Evolutionary conservation across 1,284 basidiomycete species (phyloP), one percentile per base, ranked within the genome.

Genomic region (Cutaneotrichosporon spelunceum): DNA sequence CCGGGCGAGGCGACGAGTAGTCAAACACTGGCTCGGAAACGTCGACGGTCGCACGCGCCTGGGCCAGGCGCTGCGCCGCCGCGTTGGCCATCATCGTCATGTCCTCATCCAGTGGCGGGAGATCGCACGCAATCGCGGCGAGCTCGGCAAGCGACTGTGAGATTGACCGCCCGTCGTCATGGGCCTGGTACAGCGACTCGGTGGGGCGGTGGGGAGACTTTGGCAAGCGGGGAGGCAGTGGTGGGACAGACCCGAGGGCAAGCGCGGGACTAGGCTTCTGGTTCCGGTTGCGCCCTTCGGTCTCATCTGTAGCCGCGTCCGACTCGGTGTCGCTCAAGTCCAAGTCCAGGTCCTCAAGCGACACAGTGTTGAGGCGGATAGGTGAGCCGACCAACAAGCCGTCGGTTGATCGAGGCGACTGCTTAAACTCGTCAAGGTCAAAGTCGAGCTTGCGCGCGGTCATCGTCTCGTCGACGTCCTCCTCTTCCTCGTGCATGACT

Each of bases 141-240:
- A 66, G 61, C 59, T 66, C 64, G 27, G 64, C 64, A 6, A 66
- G 59, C 44, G 64, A 66, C 24, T 45, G 61, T 50, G 64, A 63
- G 45, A 66, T 63, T 14, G 64, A 66, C 10, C 52, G 26, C 4
- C 64, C 64, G 45, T 66, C 64, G 59, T 66, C 64, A 53, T 66
- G 59, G 0, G 48, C 57, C 39, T 56, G 48, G 61, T 63, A 66
- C 26, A 66, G 53, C 39, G 56, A 55, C 33, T 4, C 42, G 4
- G 42, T 36, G 48, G 39, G 23, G 36, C 64, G 59, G 14, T 27
- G 23, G 1, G 60, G 59, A 21, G 54, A 61, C 57, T 61, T 66
- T 29, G 59, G 59, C 27, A 7, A 42, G n/a, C 47, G 39, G 14
- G 36, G 44, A 14, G 30, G 44, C 8, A 50, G 44, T 2, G 42